Evolutionary conservation across 495 filamentous ascomycete genomes (phyloP), one percentile per base, ranked within the genome.

Genomic region (Cercophora samala): DNA sequence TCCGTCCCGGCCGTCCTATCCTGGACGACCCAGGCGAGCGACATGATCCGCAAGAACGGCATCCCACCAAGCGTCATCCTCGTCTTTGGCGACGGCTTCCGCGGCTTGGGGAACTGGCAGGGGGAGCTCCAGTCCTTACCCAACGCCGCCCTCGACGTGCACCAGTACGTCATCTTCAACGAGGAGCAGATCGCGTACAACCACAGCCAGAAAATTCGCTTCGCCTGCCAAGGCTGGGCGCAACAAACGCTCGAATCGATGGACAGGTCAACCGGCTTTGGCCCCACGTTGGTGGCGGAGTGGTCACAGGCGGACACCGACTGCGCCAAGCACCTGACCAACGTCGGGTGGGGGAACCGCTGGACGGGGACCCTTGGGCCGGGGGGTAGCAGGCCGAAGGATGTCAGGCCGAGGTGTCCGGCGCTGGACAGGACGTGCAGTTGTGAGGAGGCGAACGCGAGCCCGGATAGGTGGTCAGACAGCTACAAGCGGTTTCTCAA

Each of bases 281-380:
- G 96, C 0, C 95, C 95, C 5, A 97, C 93, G n/a, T 88, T 98
- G 63, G 92, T 94, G 75, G 96, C 94, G 71, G 96, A 99, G 84
- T 99, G 93, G 92, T 92, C 89, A 3, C 95, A 98, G 83, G 94
- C 96, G 55, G 96, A 99, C 75, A 98, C 96, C 15, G 96, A 99
- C 79, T 99, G 96, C 80, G 87, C 92, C 2, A 68, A 84, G 69
- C 88, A 93, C 73, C 84, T 99, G 66, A 98, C 96, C 77, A 93
- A 97, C 76, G 92, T 97, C 62, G 90, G 89, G 69, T 83, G 86
- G 68, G 96, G 96, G 63, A 91, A 88, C 62, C 88, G 96, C 58
- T 99, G 96, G 96, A 89, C 91, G 75, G 96, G 96, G 51, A 94
- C 91, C 1, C 78, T 78, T 66, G 70, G 80, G 62, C 87, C 85